Conservation (phyloP, 495 filamentous ascomycete genomes). For the Xylaria acuta region DNA sequence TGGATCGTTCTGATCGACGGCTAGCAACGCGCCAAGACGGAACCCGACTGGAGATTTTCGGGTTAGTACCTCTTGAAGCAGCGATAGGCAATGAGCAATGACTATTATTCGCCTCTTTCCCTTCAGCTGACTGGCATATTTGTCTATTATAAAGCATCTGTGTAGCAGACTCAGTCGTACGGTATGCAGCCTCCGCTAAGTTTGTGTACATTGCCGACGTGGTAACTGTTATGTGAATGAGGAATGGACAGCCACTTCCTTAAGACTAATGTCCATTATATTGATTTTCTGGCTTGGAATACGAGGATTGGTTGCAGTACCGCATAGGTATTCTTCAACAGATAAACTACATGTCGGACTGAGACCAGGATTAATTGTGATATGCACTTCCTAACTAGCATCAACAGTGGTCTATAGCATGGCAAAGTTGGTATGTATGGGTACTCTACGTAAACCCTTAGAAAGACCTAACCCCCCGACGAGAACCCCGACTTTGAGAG, state of each 20-base stretch:
- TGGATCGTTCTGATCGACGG: not conserved
- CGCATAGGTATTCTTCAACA: too few species aligned
- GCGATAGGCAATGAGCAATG: not conserved
- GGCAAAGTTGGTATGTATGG: not conserved
- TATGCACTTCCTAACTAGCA: not conserved
- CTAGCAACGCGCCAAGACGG: conserved; percentile 12
- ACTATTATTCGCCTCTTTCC: not conserved
- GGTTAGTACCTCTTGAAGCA: not conserved
- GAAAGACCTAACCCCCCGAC: not conserved
- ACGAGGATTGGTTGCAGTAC: too few species aligned
- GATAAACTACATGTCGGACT: too few species aligned
- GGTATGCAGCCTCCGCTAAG: not conserved
- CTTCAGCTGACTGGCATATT: not conserved
- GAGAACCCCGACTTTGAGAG: not conserved
- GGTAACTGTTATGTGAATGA: not conserved
- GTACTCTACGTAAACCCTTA: not conserved
- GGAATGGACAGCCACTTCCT: not conserved
- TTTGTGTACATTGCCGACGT: not conserved
- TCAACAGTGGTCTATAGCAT: not conserved
- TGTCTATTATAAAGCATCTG: not conserved
- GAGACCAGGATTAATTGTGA: not conserved
- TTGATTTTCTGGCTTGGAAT: not conserved
- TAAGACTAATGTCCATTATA: not conserved
- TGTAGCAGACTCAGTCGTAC: not conserved
- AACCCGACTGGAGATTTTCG: not conserved